Evolutionary conservation across 2,329 filamentous ascomycete species (phyloP).

Genomic region (Sclerotinia borealis): DNA sequence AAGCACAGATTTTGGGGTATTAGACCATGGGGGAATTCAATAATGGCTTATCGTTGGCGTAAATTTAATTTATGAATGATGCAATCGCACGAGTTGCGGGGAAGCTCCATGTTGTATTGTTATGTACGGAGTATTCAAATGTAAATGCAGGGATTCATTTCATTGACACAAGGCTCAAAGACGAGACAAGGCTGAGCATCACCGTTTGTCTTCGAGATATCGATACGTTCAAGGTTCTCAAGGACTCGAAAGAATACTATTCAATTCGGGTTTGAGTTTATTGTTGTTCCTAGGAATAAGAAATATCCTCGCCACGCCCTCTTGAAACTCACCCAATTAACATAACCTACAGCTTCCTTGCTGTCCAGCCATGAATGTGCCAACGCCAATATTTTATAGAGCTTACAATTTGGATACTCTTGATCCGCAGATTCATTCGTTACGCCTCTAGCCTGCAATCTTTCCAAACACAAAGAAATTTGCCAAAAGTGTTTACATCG

Average conservation of each 20-base stretch:
- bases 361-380: background rate
- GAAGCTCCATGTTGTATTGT: background rate
- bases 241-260: background rate
- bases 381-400: constrained; percentile 1
- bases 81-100: constrained; percentile 4
- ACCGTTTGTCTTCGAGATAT: background rate
- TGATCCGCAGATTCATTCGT: background rate
- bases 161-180: constrained; percentile 15
- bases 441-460: background rate
- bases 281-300: constrained; percentile 7
- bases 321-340: background rate
- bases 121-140: background rate
- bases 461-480: background rate
- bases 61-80: constrained; percentile 2
- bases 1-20: background rate
- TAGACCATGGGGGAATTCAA: background rate
- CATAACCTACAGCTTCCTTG: background rate
- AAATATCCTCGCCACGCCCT: background rate
- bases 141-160: constrained; percentile 16
- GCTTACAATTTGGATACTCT: constrained; percentile 6
- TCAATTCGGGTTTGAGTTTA: background rate
- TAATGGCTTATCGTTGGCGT: constrained; percentile 5
- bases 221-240: too few species aligned
- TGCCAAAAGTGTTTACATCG: background rate
- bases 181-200: constrained; percentile 6